Evolutionary conservation across 768 basidiomycete species (phyloP).

Genomic region (Ramaria sp.): DNA sequence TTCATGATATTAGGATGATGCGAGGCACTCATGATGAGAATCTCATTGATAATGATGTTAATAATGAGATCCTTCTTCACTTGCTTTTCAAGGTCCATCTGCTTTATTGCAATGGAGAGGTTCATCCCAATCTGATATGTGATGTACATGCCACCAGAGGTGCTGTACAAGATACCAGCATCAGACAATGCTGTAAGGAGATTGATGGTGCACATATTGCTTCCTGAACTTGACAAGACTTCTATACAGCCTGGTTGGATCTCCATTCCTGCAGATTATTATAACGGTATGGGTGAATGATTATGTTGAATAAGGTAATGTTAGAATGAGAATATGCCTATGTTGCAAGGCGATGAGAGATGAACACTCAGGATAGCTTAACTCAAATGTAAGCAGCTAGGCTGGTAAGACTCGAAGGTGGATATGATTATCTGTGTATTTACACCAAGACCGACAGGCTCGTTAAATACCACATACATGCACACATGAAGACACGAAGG

Average conservation of each 20-base stretch:
- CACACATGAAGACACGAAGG: no score
- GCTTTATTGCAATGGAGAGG: constrained; percentile 93
- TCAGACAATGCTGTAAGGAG: background rate
- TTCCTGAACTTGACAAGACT: constrained; percentile 96
- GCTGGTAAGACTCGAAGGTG: no score
- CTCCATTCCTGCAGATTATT: constrained; percentile 95
- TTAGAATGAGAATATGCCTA: no score
- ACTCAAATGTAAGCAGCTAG: no score
- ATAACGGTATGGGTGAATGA: no score
- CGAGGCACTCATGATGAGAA: constrained; percentile 95
- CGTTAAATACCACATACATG: no score
- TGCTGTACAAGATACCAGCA: constrained; percentile 34
- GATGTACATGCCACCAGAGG: constrained; percentile 96
- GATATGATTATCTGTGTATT: no score
- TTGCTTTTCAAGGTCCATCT: constrained; percentile 99
- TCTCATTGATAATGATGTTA: constrained; percentile 99
- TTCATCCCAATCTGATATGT: constrained; percentile 97
- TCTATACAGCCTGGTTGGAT: constrained; percentile 89
- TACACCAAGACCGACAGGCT: no score
- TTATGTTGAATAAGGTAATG: no score
- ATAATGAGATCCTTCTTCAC: constrained; percentile 99
- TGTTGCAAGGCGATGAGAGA: no score
- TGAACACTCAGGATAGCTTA: no score
- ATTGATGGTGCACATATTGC: constrained; percentile 41
- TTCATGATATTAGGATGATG: constrained; percentile 98